These are phyloP conservation scores for Penstemon newberryi DNA, from an alignment of 257 asterid species.

Conservation along the genomic window DNA sequence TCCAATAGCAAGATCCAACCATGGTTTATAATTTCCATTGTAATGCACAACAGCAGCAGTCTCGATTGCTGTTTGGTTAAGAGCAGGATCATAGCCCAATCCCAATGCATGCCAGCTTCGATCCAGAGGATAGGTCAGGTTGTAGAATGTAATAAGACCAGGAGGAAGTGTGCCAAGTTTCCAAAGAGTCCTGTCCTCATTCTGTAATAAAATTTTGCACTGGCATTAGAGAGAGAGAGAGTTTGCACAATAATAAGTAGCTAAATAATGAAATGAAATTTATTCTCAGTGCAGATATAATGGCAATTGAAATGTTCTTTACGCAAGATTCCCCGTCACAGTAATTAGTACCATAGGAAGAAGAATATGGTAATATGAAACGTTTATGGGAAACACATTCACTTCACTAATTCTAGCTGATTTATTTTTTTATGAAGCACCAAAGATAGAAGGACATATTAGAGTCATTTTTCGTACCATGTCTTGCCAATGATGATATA, in stretches of 20 bases:
- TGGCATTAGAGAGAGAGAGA: slow-evolving; percentile 17
- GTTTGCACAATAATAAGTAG: neutral
- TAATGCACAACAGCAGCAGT: slow-evolving; percentile 91
- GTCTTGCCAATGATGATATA: slow-evolving; percentile 88
- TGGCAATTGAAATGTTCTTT: no score
- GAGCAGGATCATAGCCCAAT: slow-evolving; percentile 95
- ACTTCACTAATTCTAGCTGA: neutral
- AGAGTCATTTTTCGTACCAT: slow-evolving; percentile 48
- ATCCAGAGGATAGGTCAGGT: slow-evolving; percentile 81
- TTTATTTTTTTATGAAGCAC: slow-evolving; percentile 3
- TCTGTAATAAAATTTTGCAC: slow-evolving; percentile 46
- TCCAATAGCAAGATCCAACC: slow-evolving; percentile 91
- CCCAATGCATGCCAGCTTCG: slow-evolving; percentile 95
- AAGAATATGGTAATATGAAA: neutral
- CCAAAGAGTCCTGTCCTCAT: slow-evolving; percentile 92
- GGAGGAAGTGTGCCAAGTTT: slow-evolving; percentile 96
- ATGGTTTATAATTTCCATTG: slow-evolving; percentile 95
- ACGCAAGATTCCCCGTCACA: no score
- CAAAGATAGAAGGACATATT: slow-evolving; percentile 7
- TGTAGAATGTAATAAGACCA: slow-evolving; percentile 88
- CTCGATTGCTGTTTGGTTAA: slow-evolving; percentile 75
- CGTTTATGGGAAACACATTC: neutral
- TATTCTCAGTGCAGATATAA: no score
- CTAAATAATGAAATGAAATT: neutral
- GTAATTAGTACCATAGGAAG: slow-evolving; percentile 1